phyloP scores from a whole-genome alignment of 2,329 filamentous ascomycete species.

The Ceratocystis harringtonii region DNA sequence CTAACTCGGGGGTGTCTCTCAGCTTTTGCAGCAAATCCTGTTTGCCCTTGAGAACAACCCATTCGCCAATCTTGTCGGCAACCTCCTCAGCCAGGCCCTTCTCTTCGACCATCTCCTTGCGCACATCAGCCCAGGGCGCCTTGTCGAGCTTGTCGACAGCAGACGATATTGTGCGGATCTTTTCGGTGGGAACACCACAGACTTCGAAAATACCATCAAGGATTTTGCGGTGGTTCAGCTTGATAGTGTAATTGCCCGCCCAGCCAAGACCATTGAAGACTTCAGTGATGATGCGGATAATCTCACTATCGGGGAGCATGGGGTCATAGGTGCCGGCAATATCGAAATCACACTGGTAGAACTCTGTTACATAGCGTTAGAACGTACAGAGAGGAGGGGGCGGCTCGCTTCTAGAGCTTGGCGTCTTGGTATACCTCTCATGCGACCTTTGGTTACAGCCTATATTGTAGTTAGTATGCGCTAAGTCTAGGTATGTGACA shows the following conservation, averaged over 20 bases:
- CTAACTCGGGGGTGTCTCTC: conserved; percentile 49
- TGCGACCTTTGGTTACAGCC: conserved; percentile 77
- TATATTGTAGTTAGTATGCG: conserved; percentile 31
- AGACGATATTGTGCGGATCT: conserved; percentile 77
- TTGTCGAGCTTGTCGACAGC: conserved; percentile 96
- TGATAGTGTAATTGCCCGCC: conserved; percentile 58
- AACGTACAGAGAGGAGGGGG: too few relatives aligned
- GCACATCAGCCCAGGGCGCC: conserved; percentile 56
- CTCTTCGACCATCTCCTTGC: conserved; percentile 83
- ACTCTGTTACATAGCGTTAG: conserved; percentile 39
- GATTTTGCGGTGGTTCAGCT: conserved; percentile 87
- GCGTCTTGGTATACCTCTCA: conserved; percentile 37
- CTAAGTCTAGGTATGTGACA: neutral
- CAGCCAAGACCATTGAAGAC: conserved; percentile 19
- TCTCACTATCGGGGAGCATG: conserved; percentile 86
- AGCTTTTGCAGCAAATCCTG: conserved; percentile 59
- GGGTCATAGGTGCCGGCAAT: conserved; percentile 71
- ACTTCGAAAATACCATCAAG: conserved; percentile 86
- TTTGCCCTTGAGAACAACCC: conserved; percentile 62
- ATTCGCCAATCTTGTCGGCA: conserved; percentile 77
- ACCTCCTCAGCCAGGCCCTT: conserved; percentile 65
- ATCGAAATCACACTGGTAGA: conserved; percentile 96
- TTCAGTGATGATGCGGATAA: conserved; percentile 59
- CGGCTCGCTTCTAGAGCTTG: neutral
- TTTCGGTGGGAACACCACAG: conserved; percentile 72